Percentiles rank a stretch among this genome's conserved stretches.
Evolutionary conservation across 768 basidiomycete species (phyloP).

Genomic region (Stropharia rugosoannulata): DNA sequence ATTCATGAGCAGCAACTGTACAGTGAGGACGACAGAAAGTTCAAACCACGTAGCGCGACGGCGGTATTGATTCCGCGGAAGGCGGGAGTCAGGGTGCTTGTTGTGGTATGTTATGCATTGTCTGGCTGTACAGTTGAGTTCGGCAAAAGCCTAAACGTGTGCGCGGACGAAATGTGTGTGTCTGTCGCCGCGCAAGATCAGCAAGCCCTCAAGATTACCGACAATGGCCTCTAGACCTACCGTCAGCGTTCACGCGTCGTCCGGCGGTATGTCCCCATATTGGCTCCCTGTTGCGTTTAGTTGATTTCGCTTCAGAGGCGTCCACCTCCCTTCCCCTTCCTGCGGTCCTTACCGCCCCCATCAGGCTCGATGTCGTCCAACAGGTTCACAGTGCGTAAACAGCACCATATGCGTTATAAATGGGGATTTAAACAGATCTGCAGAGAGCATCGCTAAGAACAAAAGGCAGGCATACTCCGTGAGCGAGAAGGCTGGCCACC

Average conservation of each 20-base stretch:
- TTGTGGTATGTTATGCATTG: conserved; percentile 14
- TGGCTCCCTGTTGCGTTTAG: neutral
- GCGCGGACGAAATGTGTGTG: conserved; percentile 18
- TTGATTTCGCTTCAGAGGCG: conserved; percentile 53
- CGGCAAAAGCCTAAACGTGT: conserved; percentile 41
- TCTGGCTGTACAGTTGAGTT: conserved; percentile 34
- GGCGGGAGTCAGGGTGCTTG: neutral
- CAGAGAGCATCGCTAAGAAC: conserved; percentile 98
- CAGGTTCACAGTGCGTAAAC: conserved; percentile 93
- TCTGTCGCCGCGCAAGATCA: conserved; percentile 23
- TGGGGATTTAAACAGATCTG: conserved; percentile 12
- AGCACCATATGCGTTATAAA: neutral
- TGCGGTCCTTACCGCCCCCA: conserved; percentile 96
- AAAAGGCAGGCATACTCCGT: conserved; percentile 96
- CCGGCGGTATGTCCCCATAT: conserved; percentile 57
- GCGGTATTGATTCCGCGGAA: no score
- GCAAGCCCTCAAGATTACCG: conserved; percentile 44
- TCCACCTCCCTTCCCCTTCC: conserved; percentile 90
- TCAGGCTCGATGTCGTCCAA: conserved; percentile 96
- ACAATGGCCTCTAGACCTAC: conserved; percentile 93
- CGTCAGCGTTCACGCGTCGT: conserved; percentile 75
- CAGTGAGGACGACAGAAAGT: no score
- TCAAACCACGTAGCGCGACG: no score
- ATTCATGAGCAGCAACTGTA: neutral
- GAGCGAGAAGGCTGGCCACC: conserved; percentile 97